Percentiles rank a stretch among this genome's conserved stretches.
Evolutionary conservation across 2,329 filamentous ascomycete genomes (phyloP).

Genomic region (Sporothrix luriei): DNA sequence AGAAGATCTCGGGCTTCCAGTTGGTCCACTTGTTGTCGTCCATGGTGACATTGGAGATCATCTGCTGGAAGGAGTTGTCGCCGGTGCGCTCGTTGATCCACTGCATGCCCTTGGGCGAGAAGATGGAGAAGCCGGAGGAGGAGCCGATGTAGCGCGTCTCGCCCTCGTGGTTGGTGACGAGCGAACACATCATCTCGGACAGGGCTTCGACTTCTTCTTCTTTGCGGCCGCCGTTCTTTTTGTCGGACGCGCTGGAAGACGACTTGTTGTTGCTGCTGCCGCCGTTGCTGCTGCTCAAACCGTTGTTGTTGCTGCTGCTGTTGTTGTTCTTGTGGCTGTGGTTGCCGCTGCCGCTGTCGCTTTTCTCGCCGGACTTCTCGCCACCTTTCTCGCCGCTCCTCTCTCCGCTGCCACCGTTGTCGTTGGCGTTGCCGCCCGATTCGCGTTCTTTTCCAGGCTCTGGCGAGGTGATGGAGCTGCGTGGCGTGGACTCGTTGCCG

Average conservation of each 20-base stretch:
- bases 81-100: conserved; percentile 99
- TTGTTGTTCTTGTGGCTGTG: no score
- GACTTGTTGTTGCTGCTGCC: conserved; percentile 6
- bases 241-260: conserved; percentile 42
- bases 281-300: neutral
- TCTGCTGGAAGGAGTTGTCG: conserved; percentile 90
- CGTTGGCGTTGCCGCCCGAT: conserved; percentile 34
- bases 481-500: conserved; percentile 52
- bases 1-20: conserved; percentile 97
- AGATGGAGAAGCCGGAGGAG: conserved; percentile 97
- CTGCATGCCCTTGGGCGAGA: conserved; percentile 95
- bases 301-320: no score
- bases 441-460: conserved; percentile 45
- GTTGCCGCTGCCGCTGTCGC: neutral
- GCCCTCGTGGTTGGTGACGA: conserved; percentile 91
- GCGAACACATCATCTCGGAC: conserved; percentile 98
- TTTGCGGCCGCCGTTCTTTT: conserved; percentile 52
- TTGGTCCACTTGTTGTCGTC: conserved; percentile 95
- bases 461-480: conserved; percentile 59
- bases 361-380: no score
- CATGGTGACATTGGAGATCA: conserved; percentile 88
- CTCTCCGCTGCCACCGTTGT: neutral
- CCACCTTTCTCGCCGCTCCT: no score
- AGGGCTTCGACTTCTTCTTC: conserved; percentile 79
- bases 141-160: conserved; percentile 97